A percentile compares a stretch with the other conserved stretches of the same genome.
Conservation (phyloP, 257 asterid species). For the Penstemon newberryi region DNA sequence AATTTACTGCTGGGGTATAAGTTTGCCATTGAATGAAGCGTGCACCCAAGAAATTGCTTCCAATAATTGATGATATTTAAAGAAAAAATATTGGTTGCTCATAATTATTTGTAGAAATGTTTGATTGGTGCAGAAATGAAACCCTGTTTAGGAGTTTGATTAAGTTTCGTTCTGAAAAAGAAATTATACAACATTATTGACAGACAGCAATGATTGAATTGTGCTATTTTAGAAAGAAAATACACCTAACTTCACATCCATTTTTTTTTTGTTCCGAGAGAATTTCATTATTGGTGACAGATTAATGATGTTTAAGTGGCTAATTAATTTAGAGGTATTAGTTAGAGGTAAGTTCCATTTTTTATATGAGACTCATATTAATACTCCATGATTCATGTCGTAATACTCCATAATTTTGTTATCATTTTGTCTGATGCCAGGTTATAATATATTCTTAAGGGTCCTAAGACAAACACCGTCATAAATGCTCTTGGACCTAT, state of each 20-base stretch:
- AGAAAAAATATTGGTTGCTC: not conserved
- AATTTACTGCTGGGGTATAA: not conserved
- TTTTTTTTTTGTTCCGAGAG: not conserved
- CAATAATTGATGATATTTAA: not conserved
- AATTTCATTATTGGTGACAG: slow-evolving; percentile 1
- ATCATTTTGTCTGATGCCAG: not conserved
- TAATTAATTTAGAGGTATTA: not conserved
- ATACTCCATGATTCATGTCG: not conserved
- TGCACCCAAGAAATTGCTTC: slow-evolving; percentile 3
- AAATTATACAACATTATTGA: not conserved
- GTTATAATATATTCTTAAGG: too few relatives aligned
- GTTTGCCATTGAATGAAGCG: not conserved
- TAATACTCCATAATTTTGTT: too few relatives aligned
- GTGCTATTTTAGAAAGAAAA: slow-evolving; percentile 6
- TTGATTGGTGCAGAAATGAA: not conserved
- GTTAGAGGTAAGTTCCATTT: not conserved
- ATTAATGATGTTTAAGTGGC: not conserved
- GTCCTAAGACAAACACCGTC: too few relatives aligned
- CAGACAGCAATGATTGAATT: slow-evolving; percentile 12
- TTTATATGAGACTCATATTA: not conserved
- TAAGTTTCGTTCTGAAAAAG: not conserved
- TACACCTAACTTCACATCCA: not conserved
- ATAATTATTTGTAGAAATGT: too few relatives aligned
- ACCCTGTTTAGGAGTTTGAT: not conserved
- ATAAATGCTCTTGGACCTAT: too few relatives aligned